These are phyloP conservation scores for Daldinia decipiens DNA, from an alignment of 495 filamentous ascomycete species.

Conservation along the genomic window DNA sequence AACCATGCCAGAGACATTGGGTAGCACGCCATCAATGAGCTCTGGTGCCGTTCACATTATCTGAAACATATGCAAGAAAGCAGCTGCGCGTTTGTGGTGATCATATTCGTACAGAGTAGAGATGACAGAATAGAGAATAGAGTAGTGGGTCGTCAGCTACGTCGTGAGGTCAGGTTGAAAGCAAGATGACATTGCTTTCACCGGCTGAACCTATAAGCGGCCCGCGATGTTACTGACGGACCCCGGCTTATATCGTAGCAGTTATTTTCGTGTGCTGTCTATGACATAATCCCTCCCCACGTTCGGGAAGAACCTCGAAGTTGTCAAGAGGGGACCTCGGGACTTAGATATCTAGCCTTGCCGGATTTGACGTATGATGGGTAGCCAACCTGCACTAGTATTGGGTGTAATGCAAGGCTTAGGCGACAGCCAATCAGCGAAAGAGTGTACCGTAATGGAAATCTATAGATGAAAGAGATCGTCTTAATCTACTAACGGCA, in stretches of 20 bases:
- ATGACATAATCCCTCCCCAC: slow-evolving; percentile 42
- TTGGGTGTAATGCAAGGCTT: slow-evolving; percentile 27
- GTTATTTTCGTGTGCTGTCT: slow-evolving; percentile 23
- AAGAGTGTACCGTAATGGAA: slow-evolving; percentile 24
- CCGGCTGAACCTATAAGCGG: slow-evolving; percentile 16
- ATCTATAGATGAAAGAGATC: slow-evolving; percentile 28
- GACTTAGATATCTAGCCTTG: slow-evolving; percentile 40
- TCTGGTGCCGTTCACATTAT: slow-evolving; percentile 14
- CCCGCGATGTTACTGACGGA: slow-evolving; percentile 20
- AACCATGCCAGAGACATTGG: slow-evolving; percentile 12
- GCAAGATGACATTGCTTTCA: slow-evolving; percentile 35
- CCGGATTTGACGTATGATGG: slow-evolving; percentile 32
- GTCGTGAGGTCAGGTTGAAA: slow-evolving; percentile 28
- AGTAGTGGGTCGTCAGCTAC: slow-evolving; percentile 21
- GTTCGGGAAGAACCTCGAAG: slow-evolving; percentile 15
- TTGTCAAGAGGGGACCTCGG: slow-evolving; percentile 25
- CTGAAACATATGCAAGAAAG: slow-evolving; percentile 42
- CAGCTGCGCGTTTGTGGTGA: slow-evolving; percentile 36
- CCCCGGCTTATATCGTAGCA: slow-evolving; percentile 6
- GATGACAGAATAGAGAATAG: slow-evolving; percentile 7
- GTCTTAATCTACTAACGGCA: slow-evolving; percentile 14
- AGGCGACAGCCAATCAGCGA: slow-evolving; percentile 24
- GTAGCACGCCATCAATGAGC: slow-evolving; percentile 28
- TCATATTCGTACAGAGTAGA: slow-evolving; percentile 23
- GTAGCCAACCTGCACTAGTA: slow-evolving; percentile 15